A percentile compares a stretch with the other conserved stretches of the same genome.
Evolutionary conservation across 371 early-diverging fungal species (phyloP).

Genomic region (Mucor mucedo): DNA sequence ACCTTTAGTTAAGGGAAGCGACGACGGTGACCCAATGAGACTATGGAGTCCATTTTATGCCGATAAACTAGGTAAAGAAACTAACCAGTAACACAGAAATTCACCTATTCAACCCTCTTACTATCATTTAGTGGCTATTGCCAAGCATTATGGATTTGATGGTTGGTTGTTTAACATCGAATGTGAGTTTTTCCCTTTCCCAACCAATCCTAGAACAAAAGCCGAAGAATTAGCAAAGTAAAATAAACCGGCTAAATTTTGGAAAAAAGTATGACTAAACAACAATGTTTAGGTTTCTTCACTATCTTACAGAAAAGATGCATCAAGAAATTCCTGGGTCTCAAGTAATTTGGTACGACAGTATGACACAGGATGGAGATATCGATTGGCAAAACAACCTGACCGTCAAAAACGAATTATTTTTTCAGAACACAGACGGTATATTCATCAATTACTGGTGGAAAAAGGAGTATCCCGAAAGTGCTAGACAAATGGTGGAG

Average conservation of each 20-base stretch:
- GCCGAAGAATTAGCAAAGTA: constrained; percentile 39
- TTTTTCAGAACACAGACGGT: constrained; percentile 61
- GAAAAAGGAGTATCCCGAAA: constrained; percentile 43
- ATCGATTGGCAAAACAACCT: constrained; percentile 67
- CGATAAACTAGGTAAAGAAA: constrained; percentile 54
- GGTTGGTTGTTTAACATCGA: constrained; percentile 77
- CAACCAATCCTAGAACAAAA: constrained; percentile 27
- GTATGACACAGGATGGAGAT: constrained; percentile 51
- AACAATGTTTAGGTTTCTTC: constrained; percentile 39
- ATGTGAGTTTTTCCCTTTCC: constrained; percentile 43
- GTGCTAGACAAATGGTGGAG: constrained; percentile 40
- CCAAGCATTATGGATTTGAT: constrained; percentile 67
- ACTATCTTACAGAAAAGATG: constrained; percentile 50
- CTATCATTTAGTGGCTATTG: constrained; percentile 51
- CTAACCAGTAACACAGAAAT: neutral
- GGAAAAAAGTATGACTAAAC: neutral
- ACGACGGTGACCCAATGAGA: constrained; percentile 14
- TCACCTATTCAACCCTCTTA: neutral
- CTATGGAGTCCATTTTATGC: constrained; percentile 51
- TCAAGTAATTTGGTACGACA: constrained; percentile 65
- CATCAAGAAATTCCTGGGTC: constrained; percentile 56
- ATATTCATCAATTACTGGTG: constrained; percentile 73
- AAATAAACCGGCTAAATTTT: neutral
- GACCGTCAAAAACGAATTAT: constrained; percentile 45
- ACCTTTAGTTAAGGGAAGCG: neutral